A percentile compares a stretch with the other conserved stretches of the same genome.
Conservation (phyloP, 139 green algal species). For the Microglena sp. region DNA sequence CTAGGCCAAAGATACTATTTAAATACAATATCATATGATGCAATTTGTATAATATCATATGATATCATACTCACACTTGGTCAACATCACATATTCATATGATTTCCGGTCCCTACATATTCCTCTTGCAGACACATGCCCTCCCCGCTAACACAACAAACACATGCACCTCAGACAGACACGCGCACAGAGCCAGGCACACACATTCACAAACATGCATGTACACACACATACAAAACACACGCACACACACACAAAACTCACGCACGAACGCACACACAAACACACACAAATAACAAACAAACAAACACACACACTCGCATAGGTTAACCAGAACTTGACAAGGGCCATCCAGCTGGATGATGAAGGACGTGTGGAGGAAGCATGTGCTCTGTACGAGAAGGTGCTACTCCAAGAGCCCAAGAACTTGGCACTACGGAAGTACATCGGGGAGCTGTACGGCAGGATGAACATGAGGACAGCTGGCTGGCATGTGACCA, state of each 20-base stretch:
- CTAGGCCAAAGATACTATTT: background rate
- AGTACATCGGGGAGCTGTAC: background rate
- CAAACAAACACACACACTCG: too few relatives aligned
- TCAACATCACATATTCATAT: background rate
- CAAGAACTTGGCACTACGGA: background rate
- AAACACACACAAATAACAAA: background rate
- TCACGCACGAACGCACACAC: background rate
- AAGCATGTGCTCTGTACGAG: background rate
- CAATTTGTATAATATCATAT: background rate
- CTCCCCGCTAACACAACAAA: background rate
- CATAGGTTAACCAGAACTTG: too few relatives aligned
- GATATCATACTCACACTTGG: background rate
- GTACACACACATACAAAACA: background rate
- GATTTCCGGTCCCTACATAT: background rate
- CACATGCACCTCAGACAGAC: background rate
- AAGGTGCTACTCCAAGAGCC: background rate
- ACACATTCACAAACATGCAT: background rate
- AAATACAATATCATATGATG: background rate
- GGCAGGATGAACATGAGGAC: background rate
- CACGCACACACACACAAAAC: background rate
- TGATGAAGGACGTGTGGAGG: slow-evolving; percentile 1
- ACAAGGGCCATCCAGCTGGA: too few relatives aligned
- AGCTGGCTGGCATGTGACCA: background rate
- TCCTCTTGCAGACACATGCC: background rate
- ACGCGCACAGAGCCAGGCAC: background rate